Evolutionary conservation across 257 asterid genomes (phyloP), one percentile per base, ranked within the genome.

Genomic region (Cruciata laevipes): DNA sequence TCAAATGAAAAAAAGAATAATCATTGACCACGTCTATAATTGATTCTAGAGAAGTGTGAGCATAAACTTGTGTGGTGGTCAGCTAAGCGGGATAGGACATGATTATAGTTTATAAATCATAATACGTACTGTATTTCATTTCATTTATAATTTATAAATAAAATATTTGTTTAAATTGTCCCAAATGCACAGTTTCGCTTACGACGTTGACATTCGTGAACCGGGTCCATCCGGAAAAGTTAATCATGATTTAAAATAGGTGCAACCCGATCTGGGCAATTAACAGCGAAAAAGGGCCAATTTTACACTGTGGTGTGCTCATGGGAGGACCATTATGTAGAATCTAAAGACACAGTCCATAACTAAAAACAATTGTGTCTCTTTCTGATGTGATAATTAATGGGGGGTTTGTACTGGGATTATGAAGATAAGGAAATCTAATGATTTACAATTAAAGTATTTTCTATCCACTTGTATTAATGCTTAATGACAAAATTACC

Each of bases 211-310:
- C 37, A 47, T 47, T 24, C 13, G 18, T 5, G 2, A 23, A 24
- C 6, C 59, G 40, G 69, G 66, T 55, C 69, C 65, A 24, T 38
- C 9, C 3, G 16, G 23, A 44, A 10, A 47, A 58, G 66, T 5
- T 24, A 69, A 38, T 20, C 17, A 55, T 20, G 35, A 8, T 64
- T 21, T 24, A 5, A 25, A 49, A 11, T 31, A 17, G 47, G 32
- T 23, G 55, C 38, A 33, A 8, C 63, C 63, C 63, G 14, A 9
- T 58, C 65, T 71, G 30, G 70, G 69, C 23, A 25, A 27, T 70
- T 24, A 31, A 38, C 11, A 47, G 30, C 49, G 31, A 56, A 42
- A 42, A 11, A 62, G 12, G 5, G 52, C n/a, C 7, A 68, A 74
- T 31, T 27, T 17, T 27, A 63, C 16, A 56, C 30, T 18, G 52